Base-by-base conservation (phyloP, 2,329 filamentous ascomycete genomes). In the Neofusicoccum ribis region DNA sequence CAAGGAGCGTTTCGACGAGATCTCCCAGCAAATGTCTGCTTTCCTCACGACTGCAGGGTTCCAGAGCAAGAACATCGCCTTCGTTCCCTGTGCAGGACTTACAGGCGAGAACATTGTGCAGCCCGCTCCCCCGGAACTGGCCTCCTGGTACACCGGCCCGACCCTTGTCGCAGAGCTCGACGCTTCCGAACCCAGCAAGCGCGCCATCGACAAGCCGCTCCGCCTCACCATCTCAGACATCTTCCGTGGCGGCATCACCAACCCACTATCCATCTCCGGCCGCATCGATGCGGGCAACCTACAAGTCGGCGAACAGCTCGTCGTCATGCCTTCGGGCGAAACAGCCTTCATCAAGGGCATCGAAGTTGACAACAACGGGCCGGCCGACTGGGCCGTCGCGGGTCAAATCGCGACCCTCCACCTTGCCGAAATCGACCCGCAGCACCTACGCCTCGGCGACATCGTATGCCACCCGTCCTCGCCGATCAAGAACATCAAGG, bases 341-440 rank as follows among this genome's bases (percentile, higher is more conserved):
- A 89, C 86, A 43, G 93, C 92, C 1, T 88, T 87, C 59, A 85
- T 98, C 76, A 96, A 94, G 74, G 89, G 87, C 3, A 83, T 99
- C 54, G 89, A 95, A 74, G 85, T 93, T 9, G 90, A 94, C 73
- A 85, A 87, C 23, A 58, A 44, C 43, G 56, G 44, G 15, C 80
- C 86, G 0, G 86, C 85, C 12, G 93, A 97, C 66, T 99, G 93
- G 92, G 92, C 91, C 0, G 93, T 97, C 14, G 93, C 94, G 0
- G 94, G 94, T 1, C 92, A 98, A 73, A 96, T 95, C 66, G 87
- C 91, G 15, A 89, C 89, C 0, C 81, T 99, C n/a, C 90, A 96
- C 69, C 84, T 99, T 56, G 84, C 88, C 8, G 90, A 94, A 69
- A 92, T 97, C 73, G 94, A 98, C 71, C 86, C 91, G 0, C 86